Percentiles rank a stretch among this genome's conserved stretches.
Evolutionary conservation across 75 land plant genomes (phyloP).

Genomic region (Pseudotsuga menziesii): DNA sequence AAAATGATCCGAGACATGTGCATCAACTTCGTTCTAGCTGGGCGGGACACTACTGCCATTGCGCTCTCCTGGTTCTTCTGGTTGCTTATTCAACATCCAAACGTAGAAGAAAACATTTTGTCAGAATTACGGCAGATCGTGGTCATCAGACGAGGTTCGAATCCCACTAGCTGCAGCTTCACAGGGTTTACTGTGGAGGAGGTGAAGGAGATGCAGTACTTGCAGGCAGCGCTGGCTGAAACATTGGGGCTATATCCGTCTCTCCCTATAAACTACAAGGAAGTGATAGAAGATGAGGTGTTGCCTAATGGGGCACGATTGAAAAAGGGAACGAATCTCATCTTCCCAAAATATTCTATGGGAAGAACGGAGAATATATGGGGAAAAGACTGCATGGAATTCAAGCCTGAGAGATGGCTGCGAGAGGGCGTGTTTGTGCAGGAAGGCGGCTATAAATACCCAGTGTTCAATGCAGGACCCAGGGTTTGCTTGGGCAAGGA

Average conservation of each 20-base stretch:
- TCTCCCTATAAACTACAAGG: conserved; percentile 44
- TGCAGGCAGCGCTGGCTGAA: conserved; percentile 60
- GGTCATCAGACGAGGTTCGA: conserved; percentile 2
- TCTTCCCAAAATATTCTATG: conserved; percentile 58
- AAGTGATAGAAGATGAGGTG: conserved; percentile 37
- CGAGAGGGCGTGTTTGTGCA: conserved; percentile 23
- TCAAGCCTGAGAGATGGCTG: conserved; percentile 56
- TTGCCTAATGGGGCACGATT: conserved; percentile 48
- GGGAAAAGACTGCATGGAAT: conserved; percentile 66
- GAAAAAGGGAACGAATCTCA: conserved; percentile 38
- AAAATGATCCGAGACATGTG: conserved; percentile 21
- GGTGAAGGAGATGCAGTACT: conserved; percentile 51
- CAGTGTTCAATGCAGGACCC: conserved; percentile 62
- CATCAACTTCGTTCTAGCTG: conserved; percentile 31
- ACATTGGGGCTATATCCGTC: conserved; percentile 56
- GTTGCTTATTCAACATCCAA: conserved; percentile 21
- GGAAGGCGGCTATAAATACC: conserved; percentile 38
- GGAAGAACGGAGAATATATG: conserved; percentile 68
- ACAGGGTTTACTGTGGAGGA: conserved; percentile 32
- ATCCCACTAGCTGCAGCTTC: not conserved
- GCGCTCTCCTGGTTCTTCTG: conserved; percentile 39
- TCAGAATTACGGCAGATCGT: conserved; percentile 16
- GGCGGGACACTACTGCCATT: conserved; percentile 28
- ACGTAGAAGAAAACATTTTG: conserved; percentile 19
- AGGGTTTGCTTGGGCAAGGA: conserved; percentile 60